Base-by-base conservation (phyloP, 2,329 filamentous ascomycete genomes). In the Fusarium ramigenum region DNA sequence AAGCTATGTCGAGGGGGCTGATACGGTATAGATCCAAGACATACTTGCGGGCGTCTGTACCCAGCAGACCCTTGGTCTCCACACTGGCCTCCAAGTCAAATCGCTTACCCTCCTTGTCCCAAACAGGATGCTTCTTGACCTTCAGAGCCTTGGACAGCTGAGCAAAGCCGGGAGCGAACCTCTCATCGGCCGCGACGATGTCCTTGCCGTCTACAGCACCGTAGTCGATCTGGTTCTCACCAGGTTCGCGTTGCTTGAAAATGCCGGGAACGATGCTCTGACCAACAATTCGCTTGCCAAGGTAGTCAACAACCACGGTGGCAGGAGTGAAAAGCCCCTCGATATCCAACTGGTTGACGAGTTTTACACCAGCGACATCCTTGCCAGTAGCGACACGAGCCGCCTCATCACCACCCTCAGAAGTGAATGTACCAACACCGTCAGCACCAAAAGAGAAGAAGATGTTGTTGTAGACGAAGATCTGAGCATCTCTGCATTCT, bases 401-500 rank as follows among this genome's bases (percentile, higher is more conserved):
- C 74, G 96, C 96, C 84, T 99, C 96, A 75, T 99, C 96, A 25
- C 96, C 96, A 75, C 96, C 96, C 84, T 99, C 96, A 7, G 93
- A 95, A 16, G 95, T 95, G 82, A 99, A 99, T 21, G 96, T 99
- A 47, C 96, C 96, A 50, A 98, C 96, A 59, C 96, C 97, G 81
- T 99, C 96, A 49, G 96, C 96, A 71, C 96, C 96, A 77, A 98
- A 98, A 2, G 96, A 98, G 86, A 97, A 99, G 86, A 99, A 99
- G 75, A 99, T 95, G 84, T 99, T 99, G 87, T 98, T 98, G 87
- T 98, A 98, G 30, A 99, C 96, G 79, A 97, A 99, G 74, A 99
- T 99, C 82, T 99, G 96, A 8, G 96, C 96, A 81, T 99, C 96
- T 75, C 89, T 90, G 72, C 88, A 91, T 84, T 99, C 96, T 1